Evolutionary conservation across 768 basidiomycete genomes (phyloP), one percentile per base, ranked within the genome.

Genomic region (Strobilomyces confusus): DNA sequence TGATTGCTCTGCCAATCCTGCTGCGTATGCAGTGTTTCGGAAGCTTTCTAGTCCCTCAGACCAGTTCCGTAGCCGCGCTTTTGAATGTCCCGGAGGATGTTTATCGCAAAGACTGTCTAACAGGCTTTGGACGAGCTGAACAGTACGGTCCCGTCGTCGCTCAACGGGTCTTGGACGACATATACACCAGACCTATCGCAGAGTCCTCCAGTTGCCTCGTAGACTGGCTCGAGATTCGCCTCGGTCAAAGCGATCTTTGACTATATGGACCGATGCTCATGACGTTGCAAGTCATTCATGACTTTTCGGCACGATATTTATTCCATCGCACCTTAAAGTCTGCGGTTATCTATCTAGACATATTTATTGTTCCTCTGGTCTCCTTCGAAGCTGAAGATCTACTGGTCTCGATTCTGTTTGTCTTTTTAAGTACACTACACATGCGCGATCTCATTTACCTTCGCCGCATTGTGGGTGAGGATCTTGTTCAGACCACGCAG

Each of bases 81-180:
- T 67, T 89, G 37, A 80, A 80, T 20, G 63, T 89, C 8, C 60
- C 78, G 0, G 87, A 85, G 59, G 77, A 75, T 9, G 80, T 80
- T 56, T 92, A 91, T 61, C 76, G 88, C 52, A 79, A 75, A 58
- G 80, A 79, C 34, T 90, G 84, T 66, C 70, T 92, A 34, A 72
- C 80, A 38, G 89, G 90, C 20, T 92, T 91, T 65, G 82, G 84
- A 14, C 75, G 87, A 49, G 89, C 89, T 36, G 89, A 91, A 57
- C 86, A 89, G 60, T 87, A 82, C 58, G 82, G 82, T 41, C 70
- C 69, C 20, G 70, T 78, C 5, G 80, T 89, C 44, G 83, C 78
- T 4, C 76, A 77, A 62, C 78, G 78, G 22, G 73, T 88, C 37
- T 69, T 83, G 32, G 77, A 84, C 30, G 72, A 73, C 22, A 69